Evolutionary conservation across 2,329 filamentous ascomycete genomes (phyloP).

Genomic region (Sporothrix mexicana): DNA sequence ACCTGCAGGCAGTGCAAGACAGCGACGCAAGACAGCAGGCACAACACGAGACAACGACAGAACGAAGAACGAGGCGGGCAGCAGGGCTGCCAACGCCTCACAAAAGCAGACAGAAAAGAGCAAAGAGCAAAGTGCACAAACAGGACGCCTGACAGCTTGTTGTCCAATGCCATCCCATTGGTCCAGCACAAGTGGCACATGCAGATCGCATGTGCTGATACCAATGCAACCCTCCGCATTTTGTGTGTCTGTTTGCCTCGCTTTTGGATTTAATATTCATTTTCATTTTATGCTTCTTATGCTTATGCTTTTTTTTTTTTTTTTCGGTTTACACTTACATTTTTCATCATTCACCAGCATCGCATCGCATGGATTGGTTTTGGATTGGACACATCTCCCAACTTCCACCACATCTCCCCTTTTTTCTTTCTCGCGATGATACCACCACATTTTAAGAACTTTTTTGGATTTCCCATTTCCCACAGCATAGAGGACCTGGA

Average conservation of each 20-base stretch:
- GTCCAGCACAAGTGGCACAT: slow-evolving; percentile 18
- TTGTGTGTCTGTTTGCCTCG: no score
- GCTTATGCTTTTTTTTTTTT: neutral
- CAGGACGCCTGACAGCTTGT: neutral
- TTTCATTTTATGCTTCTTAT: no score
- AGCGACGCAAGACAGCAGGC: no score
- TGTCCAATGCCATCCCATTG: neutral
- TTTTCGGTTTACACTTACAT: neutral
- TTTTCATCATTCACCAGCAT: neutral
- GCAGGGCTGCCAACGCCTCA: neutral
- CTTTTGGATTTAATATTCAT: no score
- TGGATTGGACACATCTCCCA: neutral
- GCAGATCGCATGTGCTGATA: slow-evolving; percentile 18
- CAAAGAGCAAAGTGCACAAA: neutral
- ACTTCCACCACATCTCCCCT: neutral
- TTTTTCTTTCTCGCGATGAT: slow-evolving; percentile 25
- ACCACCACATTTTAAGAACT: slow-evolving; percentile 13
- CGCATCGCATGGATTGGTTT: slow-evolving; percentile 11
- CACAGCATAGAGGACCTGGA: slow-evolving; percentile 12
- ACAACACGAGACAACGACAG: neutral
- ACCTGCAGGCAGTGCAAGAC: neutral
- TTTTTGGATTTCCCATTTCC: neutral
- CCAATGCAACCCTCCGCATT: no score
- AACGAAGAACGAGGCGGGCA: neutral
- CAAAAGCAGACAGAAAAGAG: no score